These are phyloP conservation scores for Astrothelium macrocarpum DNA, from an alignment of 495 filamentous ascomycete genomes.

Conservation along the genomic window DNA sequence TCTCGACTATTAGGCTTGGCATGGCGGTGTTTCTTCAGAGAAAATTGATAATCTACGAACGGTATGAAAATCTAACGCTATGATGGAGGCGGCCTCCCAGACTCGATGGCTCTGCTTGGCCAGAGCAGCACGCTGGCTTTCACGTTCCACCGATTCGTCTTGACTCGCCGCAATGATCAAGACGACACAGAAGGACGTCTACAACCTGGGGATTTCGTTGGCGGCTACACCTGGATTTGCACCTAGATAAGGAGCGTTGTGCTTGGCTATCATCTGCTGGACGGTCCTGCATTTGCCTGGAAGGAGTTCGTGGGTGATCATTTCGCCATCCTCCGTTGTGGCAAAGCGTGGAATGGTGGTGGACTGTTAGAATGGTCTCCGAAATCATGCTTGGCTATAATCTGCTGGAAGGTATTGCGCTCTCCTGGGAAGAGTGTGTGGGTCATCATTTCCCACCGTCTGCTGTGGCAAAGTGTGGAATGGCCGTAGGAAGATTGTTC, in stretches of 20 bases:
- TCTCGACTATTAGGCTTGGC: neutral
- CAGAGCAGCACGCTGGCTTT: too few relatives aligned
- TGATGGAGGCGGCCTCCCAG: too few relatives aligned
- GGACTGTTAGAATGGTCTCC: neutral
- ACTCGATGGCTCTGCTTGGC: too few relatives aligned
- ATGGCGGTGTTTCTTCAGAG: neutral
- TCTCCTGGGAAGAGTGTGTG: neutral
- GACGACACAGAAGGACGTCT: neutral
- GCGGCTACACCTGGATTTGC: constrained; percentile 1
- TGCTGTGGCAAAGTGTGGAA: neutral
- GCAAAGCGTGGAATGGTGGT: neutral
- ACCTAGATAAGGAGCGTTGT: constrained; percentile 3
- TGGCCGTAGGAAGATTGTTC: neutral
- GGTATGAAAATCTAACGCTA: too few relatives aligned
- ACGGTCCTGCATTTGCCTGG: neutral
- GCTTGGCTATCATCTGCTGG: constrained; percentile 1
- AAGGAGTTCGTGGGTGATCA: neutral
- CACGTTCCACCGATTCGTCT: too few relatives aligned
- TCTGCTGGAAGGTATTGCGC: constrained; percentile 4
- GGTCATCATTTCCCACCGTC: neutral
- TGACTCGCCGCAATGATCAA: neutral
- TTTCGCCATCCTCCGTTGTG: neutral
- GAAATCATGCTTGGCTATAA: neutral
- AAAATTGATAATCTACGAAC: neutral
- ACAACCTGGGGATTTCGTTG: neutral